Conservation (phyloP, 306 rosid genomes). For the Lathyrus oleraceus region DNA sequence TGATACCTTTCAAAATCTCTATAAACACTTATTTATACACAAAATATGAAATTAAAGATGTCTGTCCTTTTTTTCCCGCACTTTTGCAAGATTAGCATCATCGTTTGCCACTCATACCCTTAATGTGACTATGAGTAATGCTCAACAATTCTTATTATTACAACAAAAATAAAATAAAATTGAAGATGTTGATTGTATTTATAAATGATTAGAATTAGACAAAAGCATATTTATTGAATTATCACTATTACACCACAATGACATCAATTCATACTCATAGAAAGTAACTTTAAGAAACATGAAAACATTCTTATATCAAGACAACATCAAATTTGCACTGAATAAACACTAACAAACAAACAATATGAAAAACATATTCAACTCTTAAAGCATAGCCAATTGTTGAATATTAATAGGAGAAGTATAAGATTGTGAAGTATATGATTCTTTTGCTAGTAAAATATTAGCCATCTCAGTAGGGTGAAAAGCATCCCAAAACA, state of each 20-base stretch:
- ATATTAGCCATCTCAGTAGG: constrained; percentile 80
- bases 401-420: constrained; percentile 82
- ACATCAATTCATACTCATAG: not conserved
- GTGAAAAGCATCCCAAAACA: constrained; percentile 95
- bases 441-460: constrained; percentile 55
- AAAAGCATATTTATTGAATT: constrained; percentile 4
- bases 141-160: no score
- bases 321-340: constrained; percentile 2
- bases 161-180: no score
- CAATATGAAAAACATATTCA: not conserved
- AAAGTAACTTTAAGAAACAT: constrained; percentile 19
- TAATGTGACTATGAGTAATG: no score
- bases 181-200: not conserved
- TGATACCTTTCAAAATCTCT: no score
- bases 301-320: constrained; percentile 13
- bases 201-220: constrained; percentile 12
- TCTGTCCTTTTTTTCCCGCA: no score
- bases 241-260: constrained; percentile 12
- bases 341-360: not conserved
- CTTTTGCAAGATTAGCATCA: no score
- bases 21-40: no score
- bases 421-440: constrained; percentile 55
- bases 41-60: no score
- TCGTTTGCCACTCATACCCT: no score
- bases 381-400: constrained; percentile 50